A percentile compares a stretch with the other conserved stretches of the same genome.
Conservation (phyloP, 768 basidiomycete genomes). For the Sistotremastrum niveocremeum region DNA sequence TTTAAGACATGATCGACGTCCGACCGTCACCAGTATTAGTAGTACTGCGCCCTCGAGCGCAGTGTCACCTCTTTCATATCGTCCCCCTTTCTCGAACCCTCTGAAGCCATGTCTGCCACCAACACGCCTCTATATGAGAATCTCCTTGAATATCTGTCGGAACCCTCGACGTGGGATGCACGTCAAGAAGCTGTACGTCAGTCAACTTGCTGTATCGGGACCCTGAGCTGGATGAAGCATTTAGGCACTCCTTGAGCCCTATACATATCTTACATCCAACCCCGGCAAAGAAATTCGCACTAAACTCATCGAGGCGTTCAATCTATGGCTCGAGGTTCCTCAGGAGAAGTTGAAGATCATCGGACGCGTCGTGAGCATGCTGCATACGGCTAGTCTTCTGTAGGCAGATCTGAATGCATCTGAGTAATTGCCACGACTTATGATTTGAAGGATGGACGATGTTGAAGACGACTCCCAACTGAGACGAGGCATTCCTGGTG, state of each 20-base stretch:
- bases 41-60: too few relatives aligned
- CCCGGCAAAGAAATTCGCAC: constrained; percentile 90
- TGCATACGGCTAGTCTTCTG: constrained; percentile 91
- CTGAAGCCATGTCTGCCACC: too few relatives aligned
- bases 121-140: not conserved
- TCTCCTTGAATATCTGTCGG: not conserved
- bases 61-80: too few relatives aligned
- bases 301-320: constrained; percentile 85
- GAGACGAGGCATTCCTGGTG: constrained; percentile 73
- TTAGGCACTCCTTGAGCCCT: constrained; percentile 70
- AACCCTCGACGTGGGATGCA: constrained; percentile 6
- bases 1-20: too few relatives aligned
- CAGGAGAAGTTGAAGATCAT: constrained; percentile 57
- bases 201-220: not conserved
- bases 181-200: constrained; percentile 15
- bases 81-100: too few relatives aligned
- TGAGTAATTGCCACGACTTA: not conserved
- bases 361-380: constrained; percentile 75
- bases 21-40: too few relatives aligned
- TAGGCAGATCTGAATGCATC: constrained; percentile 21
- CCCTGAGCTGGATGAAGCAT: constrained; percentile 11
- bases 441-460: constrained; percentile 63
- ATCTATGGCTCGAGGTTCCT: constrained; percentile 80
- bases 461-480: constrained; percentile 88
- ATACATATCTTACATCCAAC: constrained; percentile 64